These are phyloP conservation scores for Hymenoscyphus occultus DNA, from an alignment of 2,329 filamentous ascomycete species.

Conservation along the genomic window DNA sequence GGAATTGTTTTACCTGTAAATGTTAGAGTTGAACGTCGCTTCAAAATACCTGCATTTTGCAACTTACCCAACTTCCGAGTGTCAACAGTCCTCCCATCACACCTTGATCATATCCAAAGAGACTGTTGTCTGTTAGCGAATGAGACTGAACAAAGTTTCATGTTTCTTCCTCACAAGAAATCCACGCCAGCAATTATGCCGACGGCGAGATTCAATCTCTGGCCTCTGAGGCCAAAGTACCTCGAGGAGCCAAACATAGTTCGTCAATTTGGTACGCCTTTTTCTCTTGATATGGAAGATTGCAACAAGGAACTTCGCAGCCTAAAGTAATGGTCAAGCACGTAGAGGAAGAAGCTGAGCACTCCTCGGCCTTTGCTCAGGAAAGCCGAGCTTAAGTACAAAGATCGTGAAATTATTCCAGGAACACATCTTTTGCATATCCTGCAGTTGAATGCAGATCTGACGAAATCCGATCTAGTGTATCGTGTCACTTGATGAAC, in stretches of 20 bases:
- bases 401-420: background rate
- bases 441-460: constrained; percentile 2
- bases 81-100: constrained; percentile 48
- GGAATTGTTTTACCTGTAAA: constrained; percentile 45
- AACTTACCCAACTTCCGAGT: constrained; percentile 40
- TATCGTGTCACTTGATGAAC: background rate
- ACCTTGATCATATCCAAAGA: constrained; percentile 49
- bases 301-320: background rate
- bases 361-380: too few relatives aligned
- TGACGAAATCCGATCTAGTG: background rate
- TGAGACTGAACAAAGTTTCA: too few relatives aligned
- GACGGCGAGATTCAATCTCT: constrained; percentile 64
- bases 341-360: background rate
- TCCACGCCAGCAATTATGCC: constrained; percentile 70
- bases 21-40: background rate
- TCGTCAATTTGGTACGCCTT: background rate
- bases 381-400: background rate
- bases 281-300: background rate
- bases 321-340: background rate
- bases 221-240: constrained; percentile 65
- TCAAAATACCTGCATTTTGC: background rate
- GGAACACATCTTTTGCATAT: background rate
- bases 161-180: constrained; percentile 49
- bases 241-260: constrained; percentile 39
- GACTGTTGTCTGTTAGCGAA: constrained; percentile 15